Percentiles rank a stretch among this genome's conserved stretches.
These are phyloP conservation scores for Zymoseptoria crescenta DNA, from an alignment of 2,329 filamentous ascomycete genomes.

Conservation along the genomic window DNA sequence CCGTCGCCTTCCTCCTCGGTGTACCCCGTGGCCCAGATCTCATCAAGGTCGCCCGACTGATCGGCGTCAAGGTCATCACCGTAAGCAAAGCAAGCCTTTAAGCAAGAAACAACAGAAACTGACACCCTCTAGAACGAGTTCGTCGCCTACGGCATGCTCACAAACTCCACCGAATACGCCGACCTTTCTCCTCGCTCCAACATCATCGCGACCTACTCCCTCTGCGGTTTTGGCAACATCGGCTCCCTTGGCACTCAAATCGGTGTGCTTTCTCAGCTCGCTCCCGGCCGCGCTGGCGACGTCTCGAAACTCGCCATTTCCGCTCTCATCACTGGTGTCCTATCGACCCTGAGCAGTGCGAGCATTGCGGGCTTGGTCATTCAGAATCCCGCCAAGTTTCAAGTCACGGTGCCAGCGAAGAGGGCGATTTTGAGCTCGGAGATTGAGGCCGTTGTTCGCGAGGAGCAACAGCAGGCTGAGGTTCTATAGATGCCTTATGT, in stretches of 20 bases:
- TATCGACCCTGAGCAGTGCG: slow-evolving; percentile 72
- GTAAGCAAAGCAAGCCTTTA: slow-evolving; percentile 32
- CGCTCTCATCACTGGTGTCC: slow-evolving; percentile 67
- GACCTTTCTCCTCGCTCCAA: slow-evolving; percentile 60
- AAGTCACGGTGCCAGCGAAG: not conserved
- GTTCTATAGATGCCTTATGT: not conserved
- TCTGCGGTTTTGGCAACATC: slow-evolving; percentile 72
- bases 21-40: slow-evolving; percentile 56
- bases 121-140: slow-evolving; percentile 59
- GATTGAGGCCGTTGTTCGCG: not conserved
- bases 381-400: slow-evolving; percentile 39
- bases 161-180: slow-evolving; percentile 45
- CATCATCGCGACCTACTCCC: slow-evolving; percentile 77
- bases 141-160: slow-evolving; percentile 58
- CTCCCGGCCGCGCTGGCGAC: slow-evolving; percentile 64
- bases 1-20: slow-evolving; percentile 71
- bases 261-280: slow-evolving; percentile 75
- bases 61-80: slow-evolving; percentile 76
- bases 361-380: slow-evolving; percentile 70
- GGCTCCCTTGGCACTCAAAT: slow-evolving; percentile 84
- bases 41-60: slow-evolving; percentile 66
- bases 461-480: not conserved
- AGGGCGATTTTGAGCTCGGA: not conserved
- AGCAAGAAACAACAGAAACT: slow-evolving; percentile 2
- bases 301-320: slow-evolving; percentile 69